These are phyloP conservation scores for Pulicaria dysenterica DNA, from an alignment of 129 eudicot species.

Conservation along the genomic window DNA sequence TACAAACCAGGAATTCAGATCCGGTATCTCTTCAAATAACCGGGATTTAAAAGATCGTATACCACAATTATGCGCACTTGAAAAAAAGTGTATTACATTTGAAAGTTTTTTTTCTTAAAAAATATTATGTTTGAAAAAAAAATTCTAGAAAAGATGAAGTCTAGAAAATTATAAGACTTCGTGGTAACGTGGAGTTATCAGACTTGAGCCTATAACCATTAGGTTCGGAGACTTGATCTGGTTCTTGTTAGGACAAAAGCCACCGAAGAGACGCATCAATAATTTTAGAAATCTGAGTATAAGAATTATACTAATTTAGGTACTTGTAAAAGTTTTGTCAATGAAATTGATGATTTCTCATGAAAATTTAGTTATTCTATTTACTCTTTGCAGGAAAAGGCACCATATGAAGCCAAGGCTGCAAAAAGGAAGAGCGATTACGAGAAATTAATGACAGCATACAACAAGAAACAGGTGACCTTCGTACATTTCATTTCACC, in stretches of 20 bases:
- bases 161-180: not conserved
- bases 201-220: not conserved
- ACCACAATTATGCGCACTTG: no score
- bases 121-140: no score
- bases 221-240: not conserved
- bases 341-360: not conserved
- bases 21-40: no score
- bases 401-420: slow-evolving; percentile 92
- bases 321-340: not conserved
- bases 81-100: no score
- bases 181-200: not conserved
- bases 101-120: no score
- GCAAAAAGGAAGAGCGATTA: slow-evolving; percentile 82
- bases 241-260: slow-evolving; percentile 12
- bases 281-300: not conserved
- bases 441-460: slow-evolving; percentile 73
- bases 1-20: no score
- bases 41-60: no score
- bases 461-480: slow-evolving; percentile 83
- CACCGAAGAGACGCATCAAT: not conserved
- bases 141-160: not conserved
- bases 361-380: slow-evolving; percentile 15
- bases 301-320: not conserved
- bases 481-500: not conserved
- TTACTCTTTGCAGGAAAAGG: slow-evolving; percentile 72